Conservation (phyloP, 192 early-diverging fungal genomes). For the Rhizophagus clarus region DNA sequence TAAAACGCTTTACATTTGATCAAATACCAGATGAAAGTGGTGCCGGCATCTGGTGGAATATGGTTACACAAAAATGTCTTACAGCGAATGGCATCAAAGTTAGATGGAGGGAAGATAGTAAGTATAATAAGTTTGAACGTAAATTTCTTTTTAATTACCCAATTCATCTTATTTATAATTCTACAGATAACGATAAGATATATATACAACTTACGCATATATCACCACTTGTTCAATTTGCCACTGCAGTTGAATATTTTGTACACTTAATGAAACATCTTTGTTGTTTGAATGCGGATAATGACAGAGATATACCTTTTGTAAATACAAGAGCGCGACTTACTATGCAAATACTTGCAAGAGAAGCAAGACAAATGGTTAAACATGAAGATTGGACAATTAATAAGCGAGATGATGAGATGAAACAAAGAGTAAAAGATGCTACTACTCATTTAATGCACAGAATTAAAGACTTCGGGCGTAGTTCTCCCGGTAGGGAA, state of each 20-base stretch:
- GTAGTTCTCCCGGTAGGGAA: too few relatives aligned
- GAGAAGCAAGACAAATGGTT: constrained; percentile 9
- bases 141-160: neutral
- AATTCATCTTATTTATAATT: neutral
- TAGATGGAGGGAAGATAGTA: constrained; percentile 8
- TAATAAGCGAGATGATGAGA: constrained; percentile 7
- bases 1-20: neutral
- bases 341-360: constrained; percentile 7
- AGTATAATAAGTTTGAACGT: neutral
- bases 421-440: constrained; percentile 5
- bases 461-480: neutral
- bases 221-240: constrained; percentile 14
- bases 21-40: constrained; percentile 20
- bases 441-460: neutral
- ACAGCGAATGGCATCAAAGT: constrained; percentile 8
- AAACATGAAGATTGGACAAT: constrained; percentile 10
- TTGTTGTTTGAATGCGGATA: neutral
- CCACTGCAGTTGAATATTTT: constrained; percentile 4
- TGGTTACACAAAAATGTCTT: constrained; percentile 14
- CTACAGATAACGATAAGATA: neutral
- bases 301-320: neutral
- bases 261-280: constrained; percentile 11
- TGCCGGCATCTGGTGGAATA: constrained; percentile 13
- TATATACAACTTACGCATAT: constrained; percentile 7
- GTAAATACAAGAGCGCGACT: neutral